These are phyloP conservation scores for Kwoniella sp. DNA, from an alignment of 768 basidiomycete genomes.

Conservation along the genomic window DNA sequence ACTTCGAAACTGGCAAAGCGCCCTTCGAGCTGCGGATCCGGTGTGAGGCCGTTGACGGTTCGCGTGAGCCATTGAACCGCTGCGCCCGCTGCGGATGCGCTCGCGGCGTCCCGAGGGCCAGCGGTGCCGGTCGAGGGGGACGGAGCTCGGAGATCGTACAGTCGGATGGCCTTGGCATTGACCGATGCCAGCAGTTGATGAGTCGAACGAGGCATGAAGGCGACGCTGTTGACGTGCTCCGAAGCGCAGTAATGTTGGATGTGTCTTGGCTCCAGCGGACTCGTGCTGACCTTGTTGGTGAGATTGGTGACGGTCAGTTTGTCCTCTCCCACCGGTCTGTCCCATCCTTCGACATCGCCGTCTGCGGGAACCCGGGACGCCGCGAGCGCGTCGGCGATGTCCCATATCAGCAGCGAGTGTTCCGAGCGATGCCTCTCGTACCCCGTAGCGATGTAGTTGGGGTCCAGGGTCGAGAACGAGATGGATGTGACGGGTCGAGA, in stretches of 20 bases:
- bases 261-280: conserved; percentile 19
- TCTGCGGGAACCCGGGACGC: conserved; percentile 16
- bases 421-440: conserved; percentile 42
- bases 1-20: conserved; percentile 43
- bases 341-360: conserved; percentile 1
- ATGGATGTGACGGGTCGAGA: conserved; percentile 32
- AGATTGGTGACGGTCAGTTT: conserved; percentile 28
- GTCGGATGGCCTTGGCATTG: conserved; percentile 28
- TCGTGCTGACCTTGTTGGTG: conserved; percentile 12
- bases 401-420: conserved; percentile 41
- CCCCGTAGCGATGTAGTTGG: conserved; percentile 38
- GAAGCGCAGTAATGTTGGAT: conserved; percentile 42
- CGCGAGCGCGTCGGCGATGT: conserved; percentile 26
- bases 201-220: conserved; percentile 23
- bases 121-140: background rate
- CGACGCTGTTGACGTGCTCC: conserved; percentile 36
- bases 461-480: conserved; percentile 33
- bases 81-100: conserved; percentile 5
- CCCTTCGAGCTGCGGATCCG: conserved; percentile 26
- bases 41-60: conserved; percentile 34
- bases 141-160: conserved; percentile 37
- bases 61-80: conserved; percentile 30
- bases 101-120: conserved; percentile 7
- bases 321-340: conserved; percentile 18
- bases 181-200: conserved; percentile 29